phyloP scores from a whole-genome alignment of 768 basidiomycete species.

The Suillus brevipes region DNA sequence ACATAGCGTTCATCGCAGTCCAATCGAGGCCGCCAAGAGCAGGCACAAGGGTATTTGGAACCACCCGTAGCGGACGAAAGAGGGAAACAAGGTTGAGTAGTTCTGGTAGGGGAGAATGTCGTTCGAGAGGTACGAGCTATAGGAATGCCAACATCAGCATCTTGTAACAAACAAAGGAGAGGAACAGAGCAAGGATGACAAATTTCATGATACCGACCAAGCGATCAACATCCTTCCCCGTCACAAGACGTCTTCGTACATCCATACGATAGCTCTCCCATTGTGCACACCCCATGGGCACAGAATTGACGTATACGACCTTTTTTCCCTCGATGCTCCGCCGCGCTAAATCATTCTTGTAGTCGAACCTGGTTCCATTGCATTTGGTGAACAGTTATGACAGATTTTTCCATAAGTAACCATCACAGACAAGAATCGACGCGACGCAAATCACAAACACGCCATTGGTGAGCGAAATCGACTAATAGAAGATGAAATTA shows the following conservation, averaged over 20 bases:
- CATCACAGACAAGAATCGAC: constrained; percentile 6
- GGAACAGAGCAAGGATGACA: background rate
- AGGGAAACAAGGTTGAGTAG: constrained; percentile 77
- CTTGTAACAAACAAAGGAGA: too few relatives aligned
- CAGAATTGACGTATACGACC: constrained; percentile 85
- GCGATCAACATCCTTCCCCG: constrained; percentile 51
- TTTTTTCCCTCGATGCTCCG: constrained; percentile 48
- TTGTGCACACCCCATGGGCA: constrained; percentile 59
- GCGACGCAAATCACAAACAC: background rate
- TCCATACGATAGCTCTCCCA: constrained; percentile 52
- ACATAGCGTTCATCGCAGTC: constrained; percentile 68
- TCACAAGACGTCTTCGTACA: constrained; percentile 42
- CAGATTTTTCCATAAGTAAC: constrained; percentile 16
- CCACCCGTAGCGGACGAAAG: constrained; percentile 73
- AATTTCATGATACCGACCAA: constrained; percentile 50
- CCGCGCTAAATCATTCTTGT: constrained; percentile 16
- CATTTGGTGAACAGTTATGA: background rate
- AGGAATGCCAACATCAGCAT: background rate
- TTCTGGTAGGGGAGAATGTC: constrained; percentile 89
- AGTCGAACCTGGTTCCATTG: constrained; percentile 6
- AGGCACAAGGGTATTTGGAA: constrained; percentile 76
- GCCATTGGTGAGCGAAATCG: background rate
- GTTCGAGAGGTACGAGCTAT: constrained; percentile 81
- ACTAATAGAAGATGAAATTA: background rate
- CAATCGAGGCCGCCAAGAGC: constrained; percentile 63